phyloP scores from a whole-genome alignment of 2,329 filamentous ascomycete genomes.

The Chaetomiaceae sp. region DNA sequence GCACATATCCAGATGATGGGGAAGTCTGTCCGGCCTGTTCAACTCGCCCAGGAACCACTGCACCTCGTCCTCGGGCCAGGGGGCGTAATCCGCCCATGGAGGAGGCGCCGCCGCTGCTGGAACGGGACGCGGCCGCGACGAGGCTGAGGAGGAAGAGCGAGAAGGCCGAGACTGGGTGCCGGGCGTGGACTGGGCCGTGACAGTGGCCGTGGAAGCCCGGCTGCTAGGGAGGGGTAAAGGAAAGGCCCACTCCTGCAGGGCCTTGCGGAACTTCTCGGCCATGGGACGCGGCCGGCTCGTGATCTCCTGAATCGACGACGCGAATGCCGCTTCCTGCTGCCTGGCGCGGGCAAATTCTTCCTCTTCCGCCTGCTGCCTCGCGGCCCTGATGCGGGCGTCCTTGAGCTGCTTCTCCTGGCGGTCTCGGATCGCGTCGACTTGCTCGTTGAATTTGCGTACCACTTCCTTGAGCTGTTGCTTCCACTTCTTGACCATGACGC shows the following conservation, averaged over 20 bases:
- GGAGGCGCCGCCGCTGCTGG: not conserved
- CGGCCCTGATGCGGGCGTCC: slow-evolving; percentile 6
- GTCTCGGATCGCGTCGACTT: not conserved
- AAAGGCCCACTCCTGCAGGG: not conserved
- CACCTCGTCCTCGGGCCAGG: slow-evolving; percentile 6
- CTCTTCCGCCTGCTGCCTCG: not conserved
- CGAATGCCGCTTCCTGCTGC: not conserved
- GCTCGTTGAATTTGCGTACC: slow-evolving; percentile 10
- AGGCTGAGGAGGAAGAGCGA: not conserved
- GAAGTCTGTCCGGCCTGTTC: not conserved
- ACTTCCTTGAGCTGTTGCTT: slow-evolving; percentile 1
- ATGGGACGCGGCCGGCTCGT: not conserved
- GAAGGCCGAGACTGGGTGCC: not conserved
- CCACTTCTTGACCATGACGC: slow-evolving; percentile 6
- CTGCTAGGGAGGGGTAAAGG: not conserved
- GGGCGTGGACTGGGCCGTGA: not conserved
- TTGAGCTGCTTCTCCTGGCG: not conserved
- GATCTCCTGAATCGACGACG: not conserved
- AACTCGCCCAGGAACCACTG: slow-evolving; percentile 8
- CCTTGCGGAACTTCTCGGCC: slow-evolving; percentile 6
- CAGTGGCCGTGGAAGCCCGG: too few relatives aligned
- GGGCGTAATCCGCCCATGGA: not conserved
- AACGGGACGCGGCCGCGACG: not conserved
- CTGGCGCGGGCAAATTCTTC: not conserved
- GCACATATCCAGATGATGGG: not conserved